Conservation (phyloP, 176 grass and related monocot species). For the Areca catechu region DNA sequence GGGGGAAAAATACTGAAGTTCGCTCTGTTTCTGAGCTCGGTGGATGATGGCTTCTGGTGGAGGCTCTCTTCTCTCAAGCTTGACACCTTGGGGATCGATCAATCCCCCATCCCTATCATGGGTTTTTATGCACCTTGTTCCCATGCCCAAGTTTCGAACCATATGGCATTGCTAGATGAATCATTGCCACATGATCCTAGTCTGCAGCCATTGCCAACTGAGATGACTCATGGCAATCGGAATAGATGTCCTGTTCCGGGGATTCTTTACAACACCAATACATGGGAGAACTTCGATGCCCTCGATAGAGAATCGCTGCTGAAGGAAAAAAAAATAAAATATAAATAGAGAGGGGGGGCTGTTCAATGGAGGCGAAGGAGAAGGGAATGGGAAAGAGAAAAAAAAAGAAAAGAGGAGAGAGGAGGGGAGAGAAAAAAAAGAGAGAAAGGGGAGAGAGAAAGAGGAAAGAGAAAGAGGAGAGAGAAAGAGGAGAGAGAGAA, state of each 20-base stretch:
- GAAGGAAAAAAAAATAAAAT: too few relatives aligned
- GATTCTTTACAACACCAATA: constrained; percentile 85
- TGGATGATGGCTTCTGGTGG: constrained; percentile 38
- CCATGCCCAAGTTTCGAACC: constrained; percentile 16
- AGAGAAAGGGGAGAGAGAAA: too few relatives aligned
- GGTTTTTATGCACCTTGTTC: constrained; percentile 61
- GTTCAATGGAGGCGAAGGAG: too few relatives aligned
- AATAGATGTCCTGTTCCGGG: constrained; percentile 67
- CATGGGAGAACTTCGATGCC: constrained; percentile 44
- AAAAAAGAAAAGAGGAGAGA: too few relatives aligned
- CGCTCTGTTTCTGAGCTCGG: constrained; percentile 17
- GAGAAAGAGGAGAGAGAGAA: too few relatives aligned
- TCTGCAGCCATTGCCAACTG: not conserved
- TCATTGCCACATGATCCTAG: constrained; percentile 35
- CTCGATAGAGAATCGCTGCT: constrained; percentile 44
- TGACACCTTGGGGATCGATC: constrained; percentile 66
- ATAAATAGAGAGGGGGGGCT: too few relatives aligned
- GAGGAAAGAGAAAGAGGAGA: too few relatives aligned
- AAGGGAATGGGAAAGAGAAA: too few relatives aligned
- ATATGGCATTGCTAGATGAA: constrained; percentile 28
- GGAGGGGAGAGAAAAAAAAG: too few relatives aligned
- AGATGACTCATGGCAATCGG: constrained; percentile 23
- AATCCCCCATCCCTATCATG: constrained; percentile 55
- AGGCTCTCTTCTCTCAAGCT: constrained; percentile 64
- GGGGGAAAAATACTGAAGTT: constrained; percentile 23